These are phyloP conservation scores for Furcasterigmium sp. DNA, from an alignment of 2,329 filamentous ascomycete species.

Conservation along the genomic window DNA sequence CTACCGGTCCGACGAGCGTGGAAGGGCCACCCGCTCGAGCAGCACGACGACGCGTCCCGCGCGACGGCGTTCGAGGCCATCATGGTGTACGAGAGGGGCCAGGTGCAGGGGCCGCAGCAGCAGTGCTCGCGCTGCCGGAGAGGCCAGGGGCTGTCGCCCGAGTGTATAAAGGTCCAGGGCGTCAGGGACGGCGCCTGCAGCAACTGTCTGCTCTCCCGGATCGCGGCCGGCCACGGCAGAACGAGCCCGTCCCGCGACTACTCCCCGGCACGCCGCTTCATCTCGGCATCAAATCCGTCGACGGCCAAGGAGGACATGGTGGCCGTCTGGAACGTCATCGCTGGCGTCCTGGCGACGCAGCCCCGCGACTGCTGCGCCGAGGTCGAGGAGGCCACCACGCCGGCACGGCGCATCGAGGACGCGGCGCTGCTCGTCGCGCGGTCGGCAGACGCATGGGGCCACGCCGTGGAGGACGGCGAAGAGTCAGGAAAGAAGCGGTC, in stretches of 20 bases:
- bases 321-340: constrained; percentile 20
- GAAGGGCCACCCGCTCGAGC: not conserved
- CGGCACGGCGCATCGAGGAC: constrained; percentile 17
- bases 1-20: constrained; percentile 5
- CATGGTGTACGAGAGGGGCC: constrained; percentile 18
- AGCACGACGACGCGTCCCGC: constrained; percentile 1
- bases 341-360: constrained; percentile 91
- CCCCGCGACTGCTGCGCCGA: constrained; percentile 77
- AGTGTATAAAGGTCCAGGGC: constrained; percentile 16
- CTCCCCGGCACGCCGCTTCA: constrained; percentile 7
- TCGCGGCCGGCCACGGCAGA: constrained; percentile 7
- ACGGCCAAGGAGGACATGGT: constrained; percentile 17
- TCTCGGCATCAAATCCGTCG: constrained; percentile 11
- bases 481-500: not conserved
- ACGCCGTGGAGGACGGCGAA: constrained; percentile 5
- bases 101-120: constrained; percentile 9
- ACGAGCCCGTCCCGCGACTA: constrained; percentile 9
- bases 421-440: constrained; percentile 18
- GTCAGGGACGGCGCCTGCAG: constrained; percentile 14
- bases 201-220: constrained; percentile 17
- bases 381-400: constrained; percentile 13
- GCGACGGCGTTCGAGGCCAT: constrained; percentile 16
- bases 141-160: constrained; percentile 16
- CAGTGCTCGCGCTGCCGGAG: constrained; percentile 15
- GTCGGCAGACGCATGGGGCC: constrained; percentile 18